Evolutionary conservation across 2,329 filamentous ascomycete species (phyloP).

Genomic region (Colletotrichum echinochloae): DNA sequence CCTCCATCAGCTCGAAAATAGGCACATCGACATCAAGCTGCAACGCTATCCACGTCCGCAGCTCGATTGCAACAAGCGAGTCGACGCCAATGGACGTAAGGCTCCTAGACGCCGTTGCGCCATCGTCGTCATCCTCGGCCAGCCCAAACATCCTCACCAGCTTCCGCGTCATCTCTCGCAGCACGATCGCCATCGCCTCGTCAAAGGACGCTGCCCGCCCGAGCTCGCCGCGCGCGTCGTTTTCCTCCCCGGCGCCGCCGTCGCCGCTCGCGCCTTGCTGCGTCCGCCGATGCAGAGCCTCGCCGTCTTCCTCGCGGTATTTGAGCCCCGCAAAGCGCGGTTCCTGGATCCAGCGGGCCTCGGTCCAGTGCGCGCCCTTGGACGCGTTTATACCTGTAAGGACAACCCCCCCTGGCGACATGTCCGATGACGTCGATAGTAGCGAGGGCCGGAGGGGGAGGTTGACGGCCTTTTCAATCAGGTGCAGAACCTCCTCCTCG

Average conservation of each 20-base stretch:
- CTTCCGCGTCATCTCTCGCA: slow-evolving; percentile 41
- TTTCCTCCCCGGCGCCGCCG: no score
- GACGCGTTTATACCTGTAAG: background rate
- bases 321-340: background rate
- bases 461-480: background rate
- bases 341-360: background rate
- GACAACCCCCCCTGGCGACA: background rate
- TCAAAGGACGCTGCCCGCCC: background rate
- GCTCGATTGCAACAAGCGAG: slow-evolving; percentile 46
- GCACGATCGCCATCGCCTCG: slow-evolving; percentile 40
- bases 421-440: background rate
- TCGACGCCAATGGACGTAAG: slow-evolving; percentile 42
- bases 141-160: background rate
- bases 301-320: background rate
- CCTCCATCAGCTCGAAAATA: slow-evolving; percentile 50
- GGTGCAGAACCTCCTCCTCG: background rate
- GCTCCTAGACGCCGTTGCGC: slow-evolving; percentile 29
- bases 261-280: background rate
- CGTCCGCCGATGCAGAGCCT: background rate
- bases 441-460: background rate
- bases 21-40: slow-evolving; percentile 57
- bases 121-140: background rate
- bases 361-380: background rate
- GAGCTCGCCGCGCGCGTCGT: background rate
- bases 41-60: slow-evolving; percentile 60